A percentile compares a stretch with the other conserved stretches of the same genome.
These are phyloP conservation scores for Monosporozyma unispora DNA, from an alignment of 805 yeast genomes.

Conservation along the genomic window DNA sequence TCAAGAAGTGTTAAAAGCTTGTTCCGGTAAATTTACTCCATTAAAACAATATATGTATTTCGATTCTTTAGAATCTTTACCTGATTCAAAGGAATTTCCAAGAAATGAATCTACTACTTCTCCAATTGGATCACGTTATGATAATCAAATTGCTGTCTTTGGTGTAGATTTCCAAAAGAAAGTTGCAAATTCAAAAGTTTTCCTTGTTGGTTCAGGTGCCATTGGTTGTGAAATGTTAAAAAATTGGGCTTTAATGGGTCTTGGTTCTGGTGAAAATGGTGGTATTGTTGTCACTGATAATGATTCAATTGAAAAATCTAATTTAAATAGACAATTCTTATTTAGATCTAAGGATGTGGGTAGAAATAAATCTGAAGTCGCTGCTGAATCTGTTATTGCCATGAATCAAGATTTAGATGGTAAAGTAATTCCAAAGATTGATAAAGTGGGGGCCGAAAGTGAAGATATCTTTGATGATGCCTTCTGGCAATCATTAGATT, in stretches of 20 bases:
- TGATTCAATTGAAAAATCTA: conserved; percentile 91
- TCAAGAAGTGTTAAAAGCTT: conserved; percentile 91
- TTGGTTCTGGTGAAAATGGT: conserved; percentile 88
- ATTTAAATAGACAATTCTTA: conserved; percentile 90
- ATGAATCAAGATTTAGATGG: conserved; percentile 84
- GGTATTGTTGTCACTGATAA: conserved; percentile 74
- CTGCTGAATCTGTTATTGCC: conserved; percentile 68
- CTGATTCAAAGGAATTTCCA: conserved; percentile 45
- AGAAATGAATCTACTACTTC: conserved; percentile 65
- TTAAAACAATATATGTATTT: conserved; percentile 85
- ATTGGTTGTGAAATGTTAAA: conserved; percentile 98
- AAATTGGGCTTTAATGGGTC: conserved; percentile 95
- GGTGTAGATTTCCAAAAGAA: conserved; percentile 69
- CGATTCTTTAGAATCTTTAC: conserved; percentile 88
- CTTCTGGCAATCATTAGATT: conserved; percentile 78
- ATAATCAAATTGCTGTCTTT: conserved; percentile 90
- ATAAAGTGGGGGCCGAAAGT: conserved; percentile 90
- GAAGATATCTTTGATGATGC: conserved; percentile 75
- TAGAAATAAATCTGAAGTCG: conserved; percentile 78
- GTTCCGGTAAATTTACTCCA: conserved; percentile 93
- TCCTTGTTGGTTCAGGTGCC: conserved; percentile 95
- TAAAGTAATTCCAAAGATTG: conserved; percentile 65
- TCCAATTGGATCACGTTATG: conserved; percentile 78
- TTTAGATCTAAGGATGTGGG: conserved; percentile 96
- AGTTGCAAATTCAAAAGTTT: conserved; percentile 69